Evolutionary conservation across 192 early-diverging fungal genomes (phyloP).

Genomic region (Kappamyces sp.): DNA sequence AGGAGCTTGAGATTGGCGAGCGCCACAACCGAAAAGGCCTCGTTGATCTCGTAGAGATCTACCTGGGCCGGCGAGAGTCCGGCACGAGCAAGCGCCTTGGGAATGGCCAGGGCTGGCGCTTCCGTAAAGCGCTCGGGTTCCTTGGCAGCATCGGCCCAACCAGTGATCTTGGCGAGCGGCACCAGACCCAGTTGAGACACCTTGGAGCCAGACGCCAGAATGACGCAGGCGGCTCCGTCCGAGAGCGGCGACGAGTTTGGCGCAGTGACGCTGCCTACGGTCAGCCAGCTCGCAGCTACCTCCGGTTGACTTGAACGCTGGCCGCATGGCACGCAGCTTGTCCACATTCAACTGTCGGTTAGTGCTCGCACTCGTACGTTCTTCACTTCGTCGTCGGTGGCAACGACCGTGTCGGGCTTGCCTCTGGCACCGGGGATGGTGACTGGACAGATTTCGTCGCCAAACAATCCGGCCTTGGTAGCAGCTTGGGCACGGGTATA

Average conservation of each 20-base stretch:
- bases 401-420: conserved; percentile 71
- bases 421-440: conserved; percentile 71
- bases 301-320: conserved; percentile 74
- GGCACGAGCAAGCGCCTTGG: conserved; percentile 84
- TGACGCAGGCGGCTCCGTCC: conserved; percentile 91
- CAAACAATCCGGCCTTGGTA: conserved; percentile 74
- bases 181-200: conserved; percentile 69
- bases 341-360: conserved; percentile 74
- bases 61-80: conserved; percentile 70
- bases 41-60: conserved; percentile 92
- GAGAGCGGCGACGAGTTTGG: conserved; percentile 86
- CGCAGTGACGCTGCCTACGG: conserved; percentile 87
- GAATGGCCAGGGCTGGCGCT: conserved; percentile 88
- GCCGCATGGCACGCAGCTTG: conserved; percentile 82
- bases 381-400: conserved; percentile 82
- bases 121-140: conserved; percentile 91
- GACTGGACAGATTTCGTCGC: conserved; percentile 79
- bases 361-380: conserved; percentile 40
- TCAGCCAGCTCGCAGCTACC: conserved; percentile 77
- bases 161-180: conserved; percentile 80
- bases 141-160: conserved; percentile 84
- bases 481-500: conserved; percentile 86
- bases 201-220: conserved; percentile 72
- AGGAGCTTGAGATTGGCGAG: conserved; percentile 82
- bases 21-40: conserved; percentile 95